Conservation (phyloP, 2,329 filamentous ascomycete genomes). For the Graphium sp. region DNA sequence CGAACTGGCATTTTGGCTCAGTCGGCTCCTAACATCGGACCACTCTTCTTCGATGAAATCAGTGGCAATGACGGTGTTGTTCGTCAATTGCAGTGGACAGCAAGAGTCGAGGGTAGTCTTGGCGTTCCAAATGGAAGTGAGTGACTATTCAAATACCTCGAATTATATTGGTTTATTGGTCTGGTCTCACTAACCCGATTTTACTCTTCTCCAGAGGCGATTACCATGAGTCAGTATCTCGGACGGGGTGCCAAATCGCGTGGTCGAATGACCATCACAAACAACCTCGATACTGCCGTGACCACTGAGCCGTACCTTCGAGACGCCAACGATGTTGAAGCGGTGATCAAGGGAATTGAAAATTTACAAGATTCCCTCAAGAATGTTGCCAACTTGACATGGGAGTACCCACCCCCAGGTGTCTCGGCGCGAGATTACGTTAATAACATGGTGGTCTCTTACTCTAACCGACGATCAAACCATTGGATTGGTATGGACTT, state of each 20-base stretch:
- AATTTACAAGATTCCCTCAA: constrained; percentile 36
- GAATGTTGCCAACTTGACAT: constrained; percentile 35
- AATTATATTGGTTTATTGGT: too few relatives aligned
- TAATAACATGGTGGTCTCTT: constrained; percentile 15
- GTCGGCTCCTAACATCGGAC: constrained; percentile 47
- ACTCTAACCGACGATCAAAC: constrained; percentile 22
- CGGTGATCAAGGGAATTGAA: constrained; percentile 45
- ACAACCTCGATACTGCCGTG: constrained; percentile 38
- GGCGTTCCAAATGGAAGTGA: constrained; percentile 15
- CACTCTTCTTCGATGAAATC: constrained; percentile 37
- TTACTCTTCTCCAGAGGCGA: constrained; percentile 17
- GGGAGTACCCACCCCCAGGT: constrained; percentile 26
- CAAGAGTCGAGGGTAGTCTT: constrained; percentile 40
- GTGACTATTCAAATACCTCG: constrained; percentile 5
- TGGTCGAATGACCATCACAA: constrained; percentile 42
- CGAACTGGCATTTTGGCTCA: constrained; percentile 44
- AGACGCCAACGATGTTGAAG: constrained; percentile 37
- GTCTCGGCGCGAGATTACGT: constrained; percentile 39
- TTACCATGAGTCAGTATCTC: constrained; percentile 43
- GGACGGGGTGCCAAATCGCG: constrained; percentile 43
- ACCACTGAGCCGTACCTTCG: constrained; percentile 41
- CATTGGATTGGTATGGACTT: constrained; percentile 28
- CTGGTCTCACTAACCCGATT: neutral
- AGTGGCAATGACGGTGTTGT: constrained; percentile 38
- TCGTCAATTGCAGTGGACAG: constrained; percentile 48